Base-by-base conservation (phyloP, 2,329 filamentous ascomycete species). In the Lachnellula cervina region DNA sequence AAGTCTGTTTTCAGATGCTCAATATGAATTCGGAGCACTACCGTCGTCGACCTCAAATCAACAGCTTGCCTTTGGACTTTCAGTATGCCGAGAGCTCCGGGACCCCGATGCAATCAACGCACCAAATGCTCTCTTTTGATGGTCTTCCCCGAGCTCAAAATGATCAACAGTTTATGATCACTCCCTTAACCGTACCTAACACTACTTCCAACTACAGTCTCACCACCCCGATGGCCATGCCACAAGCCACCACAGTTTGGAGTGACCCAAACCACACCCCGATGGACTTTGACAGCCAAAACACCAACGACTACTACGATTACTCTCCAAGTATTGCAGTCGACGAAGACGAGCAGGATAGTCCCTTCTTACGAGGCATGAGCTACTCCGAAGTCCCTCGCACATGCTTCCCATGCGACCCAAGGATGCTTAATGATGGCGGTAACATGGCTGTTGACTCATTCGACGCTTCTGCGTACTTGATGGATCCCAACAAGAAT, bases 1-100 rank as follows among this genome's bases (percentile, higher is more conserved):
- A 40, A 51, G 50, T 53, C 58, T 59, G 54, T 60, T 59, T 62
- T 55, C 49, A 55, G 54, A 55, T 59, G 25, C 40, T 59, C 59
- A 64, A 48, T 54, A 67, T 68, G 66, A 58, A 65, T 64, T 54
- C 60, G 52, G 59, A 56, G 28, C 59, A 64, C 38, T 64, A 64
- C 54, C 59, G 62, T 28, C 60, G 55, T 52, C 59, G 25, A 7
- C 19, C 52, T 59, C 61, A 66, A 37, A 55, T 59, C 32, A 50
- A 62, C 21, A 52, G 59, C 56, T 62, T 66, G 54, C 52, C 61
- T 49, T 54, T 56, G 49, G 54, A 59, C 40, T 61, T 60, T 49
- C 62, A 60, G 43, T 62, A 64, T 61, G 52, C 49, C 51, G 62
- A 62, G 45, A 62, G 25, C 51, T 44, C 55, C 28, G 47, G 42